Base-by-base conservation (phyloP, 2,329 filamentous ascomycete genomes). In the Amauroascus niger region DNA sequence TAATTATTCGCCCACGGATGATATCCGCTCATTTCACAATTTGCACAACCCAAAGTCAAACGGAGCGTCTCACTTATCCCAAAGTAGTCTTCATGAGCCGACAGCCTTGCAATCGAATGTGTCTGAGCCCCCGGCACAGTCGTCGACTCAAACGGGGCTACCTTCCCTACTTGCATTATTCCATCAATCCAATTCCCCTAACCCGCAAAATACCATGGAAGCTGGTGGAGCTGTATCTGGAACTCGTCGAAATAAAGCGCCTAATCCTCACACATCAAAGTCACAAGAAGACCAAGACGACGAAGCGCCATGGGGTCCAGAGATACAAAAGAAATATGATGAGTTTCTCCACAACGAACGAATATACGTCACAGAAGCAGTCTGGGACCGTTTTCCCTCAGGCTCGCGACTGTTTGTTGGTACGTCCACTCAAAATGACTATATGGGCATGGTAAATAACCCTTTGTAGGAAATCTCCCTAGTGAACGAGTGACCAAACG, bases 401-500 rank as follows among this genome's bases (percentile, higher is more conserved):
- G 74, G 73, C 1, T 76, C 74, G 9, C 64, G 74, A 54, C 59
- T 77, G 26, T 77, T 77, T 64, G 72, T 77, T 55, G 74, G 74
- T 73, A 49, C 63, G 72, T 69, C 26, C 28, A 24, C 24, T 33
- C 24, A 16, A 52, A 35, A 20, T 6, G 22, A 28, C n/a, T 39
- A 16, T 49, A n/a, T n/a, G 7, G 18, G 9, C 26, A 5, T 35
- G 32, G 33, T 28, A 32, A 44, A 30, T 37, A 47, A 49, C 51
- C 55, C 45, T 3, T 49, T 44, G 13, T 65, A 88, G 89, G 90
- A 52, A 98, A 97, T 66, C 77, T 98, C 9, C 90, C 89, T 1
- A 91, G 87, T 51, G 91, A 97, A 67, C 84, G 90, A 65, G 90
- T 95, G 13, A 93, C 88, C 6, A 97, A 97, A 71, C 82, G 86